Base-by-base conservation (phyloP, 805 yeast genomes). In the Starmerella etchellsii region DNA sequence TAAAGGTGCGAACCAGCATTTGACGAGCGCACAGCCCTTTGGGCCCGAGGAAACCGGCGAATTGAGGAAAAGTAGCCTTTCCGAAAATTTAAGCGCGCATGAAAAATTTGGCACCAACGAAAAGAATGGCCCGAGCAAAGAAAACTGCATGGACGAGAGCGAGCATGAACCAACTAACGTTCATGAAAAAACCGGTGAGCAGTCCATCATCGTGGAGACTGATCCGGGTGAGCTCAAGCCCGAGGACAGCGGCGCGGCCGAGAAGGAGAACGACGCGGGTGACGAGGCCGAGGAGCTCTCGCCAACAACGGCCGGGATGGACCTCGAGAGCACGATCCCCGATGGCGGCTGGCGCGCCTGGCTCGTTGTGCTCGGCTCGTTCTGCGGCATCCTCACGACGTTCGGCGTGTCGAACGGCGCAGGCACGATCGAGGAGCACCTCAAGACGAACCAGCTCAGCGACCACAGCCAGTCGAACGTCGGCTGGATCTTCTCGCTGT, bases 391-490 rank as follows among this genome's bases (percentile, higher is more conserved):
- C 44, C 54, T 71, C 3, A 67, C 71, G 23, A 65, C 72, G 3
- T 72, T 79, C 54, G 93, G 93, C 1, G 50, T 80, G 22, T 66
- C 78, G 59, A 80, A 79, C 54, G 60, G 81, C 0, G 66, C 72
- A 8, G 87, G 87, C 41, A 77, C 78, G 0, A 65, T 79, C 31
- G 82, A 79, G 55, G 73, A 82, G 1, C 78, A 73, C 52, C 66
- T 79, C 2, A 58, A 72, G 3, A 56, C 59, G 14, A 69, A 79
- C 51, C 78, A 73, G 42, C 61, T 81, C 41, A 52, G 53, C 2
- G 49, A 63, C 23, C 57, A 64, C 13, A 56, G 69, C 6, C 66
- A 74, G 4, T 67, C 78, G 7, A 59, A 72, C 2, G 64, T 78
- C 3, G 73, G 82, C 2, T 81, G 88, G 91, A 71, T 80, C 39